Conservation (phyloP, 805 yeast species). For the Candida multigemmis region DNA sequence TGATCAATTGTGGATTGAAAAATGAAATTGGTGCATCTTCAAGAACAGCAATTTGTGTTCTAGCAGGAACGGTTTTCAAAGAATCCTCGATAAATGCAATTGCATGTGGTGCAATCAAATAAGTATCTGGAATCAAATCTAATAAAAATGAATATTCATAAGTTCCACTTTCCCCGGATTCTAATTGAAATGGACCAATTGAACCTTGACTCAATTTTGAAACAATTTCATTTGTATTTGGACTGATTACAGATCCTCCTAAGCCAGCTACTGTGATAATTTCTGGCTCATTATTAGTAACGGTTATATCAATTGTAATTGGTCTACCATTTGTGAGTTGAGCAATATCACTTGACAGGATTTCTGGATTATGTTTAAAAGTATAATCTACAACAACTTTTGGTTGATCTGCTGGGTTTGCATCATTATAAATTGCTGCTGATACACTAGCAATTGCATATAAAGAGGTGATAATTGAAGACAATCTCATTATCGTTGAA, state of each 20-base stretch:
- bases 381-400: slow-evolving; percentile 37
- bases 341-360: slow-evolving; percentile 30
- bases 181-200: slow-evolving; percentile 50
- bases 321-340: slow-evolving; percentile 42
- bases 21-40: slow-evolving; percentile 59
- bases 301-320: slow-evolving; percentile 40
- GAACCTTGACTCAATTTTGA: slow-evolving; percentile 60
- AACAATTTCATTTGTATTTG: slow-evolving; percentile 38
- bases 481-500: too few species aligned
- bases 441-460: slow-evolving; percentile 4
- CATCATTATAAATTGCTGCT: slow-evolving; percentile 2
- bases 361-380: slow-evolving; percentile 36
- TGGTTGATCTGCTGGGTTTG: too few species aligned
- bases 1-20: slow-evolving; percentile 63
- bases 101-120: slow-evolving; percentile 50
- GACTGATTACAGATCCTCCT: slow-evolving; percentile 56
- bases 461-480: too few species aligned
- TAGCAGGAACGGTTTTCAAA: slow-evolving; percentile 46
- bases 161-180: slow-evolving; percentile 36
- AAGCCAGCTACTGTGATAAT: slow-evolving; percentile 51
- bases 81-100: slow-evolving; percentile 42
- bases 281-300: slow-evolving; percentile 50
- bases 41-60: slow-evolving; percentile 49
- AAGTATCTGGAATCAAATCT: slow-evolving; percentile 48
- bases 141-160: slow-evolving; percentile 56